Percentiles rank a stretch among this genome's conserved stretches.
These are phyloP conservation scores for Colletotrichum sp. DNA, from an alignment of 2,329 filamentous ascomycete genomes.

Conservation along the genomic window DNA sequence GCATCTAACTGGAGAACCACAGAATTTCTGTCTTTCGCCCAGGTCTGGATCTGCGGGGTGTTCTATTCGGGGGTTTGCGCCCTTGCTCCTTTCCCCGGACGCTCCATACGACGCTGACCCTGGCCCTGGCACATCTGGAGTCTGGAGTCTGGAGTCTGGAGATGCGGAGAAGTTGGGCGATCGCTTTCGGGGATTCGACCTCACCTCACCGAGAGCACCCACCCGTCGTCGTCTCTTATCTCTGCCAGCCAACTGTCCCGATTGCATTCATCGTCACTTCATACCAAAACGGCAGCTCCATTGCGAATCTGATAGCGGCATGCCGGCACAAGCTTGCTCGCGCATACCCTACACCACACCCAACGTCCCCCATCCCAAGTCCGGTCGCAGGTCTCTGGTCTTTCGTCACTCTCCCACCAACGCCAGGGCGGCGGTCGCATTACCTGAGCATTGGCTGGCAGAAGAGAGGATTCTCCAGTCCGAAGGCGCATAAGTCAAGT, in stretches of 20 bases:
- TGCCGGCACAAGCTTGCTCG: neutral
- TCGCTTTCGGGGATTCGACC: conserved; percentile 2
- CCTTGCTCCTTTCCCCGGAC: conserved; percentile 8
- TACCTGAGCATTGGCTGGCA: neutral
- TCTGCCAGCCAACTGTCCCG: neutral
- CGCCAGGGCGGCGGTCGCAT: neutral
- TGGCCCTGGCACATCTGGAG: neutral
- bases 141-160: conserved; percentile 1
- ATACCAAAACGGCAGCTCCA: neutral
- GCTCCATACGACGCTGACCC: neutral
- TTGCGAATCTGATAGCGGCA: neutral
- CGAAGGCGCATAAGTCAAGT: conserved; percentile 12
- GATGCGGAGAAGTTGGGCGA: neutral
- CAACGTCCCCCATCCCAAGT: conserved; percentile 9
- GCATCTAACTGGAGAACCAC: neutral
- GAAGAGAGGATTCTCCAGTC: neutral
- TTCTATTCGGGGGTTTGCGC: neutral
- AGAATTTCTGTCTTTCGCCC: neutral
- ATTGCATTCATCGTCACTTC: conserved; percentile 1
- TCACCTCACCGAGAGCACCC: neutral
- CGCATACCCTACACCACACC: neutral
- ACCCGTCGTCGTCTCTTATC: neutral
- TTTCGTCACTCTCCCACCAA: neutral
- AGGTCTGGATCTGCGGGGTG: conserved; percentile 10
- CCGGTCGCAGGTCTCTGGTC: neutral